phyloP scores from a whole-genome alignment of 2,329 filamentous ascomycete genomes.

The Aspergillus udagawae region DNA sequence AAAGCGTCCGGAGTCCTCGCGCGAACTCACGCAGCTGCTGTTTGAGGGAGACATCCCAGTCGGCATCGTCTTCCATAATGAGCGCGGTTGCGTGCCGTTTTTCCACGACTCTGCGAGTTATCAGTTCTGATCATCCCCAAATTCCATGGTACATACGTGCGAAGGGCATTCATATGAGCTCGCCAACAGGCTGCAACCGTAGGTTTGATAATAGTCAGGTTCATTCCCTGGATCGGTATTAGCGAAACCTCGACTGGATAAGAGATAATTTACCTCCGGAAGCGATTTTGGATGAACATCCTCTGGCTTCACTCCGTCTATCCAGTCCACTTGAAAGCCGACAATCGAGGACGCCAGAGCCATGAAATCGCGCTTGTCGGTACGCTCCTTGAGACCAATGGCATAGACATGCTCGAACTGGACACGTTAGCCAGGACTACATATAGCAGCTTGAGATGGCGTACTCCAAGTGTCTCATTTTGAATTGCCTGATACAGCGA shows the following conservation, averaged over 20 bases:
- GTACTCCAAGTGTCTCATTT: slow-evolving; percentile 26
- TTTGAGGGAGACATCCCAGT: slow-evolving; percentile 54
- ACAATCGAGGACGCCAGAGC: slow-evolving; percentile 41
- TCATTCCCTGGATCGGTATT: slow-evolving; percentile 8
- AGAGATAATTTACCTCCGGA: slow-evolving; percentile 26
- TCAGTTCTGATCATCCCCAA: neutral
- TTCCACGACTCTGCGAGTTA: slow-evolving; percentile 37
- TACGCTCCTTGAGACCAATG: slow-evolving; percentile 45
- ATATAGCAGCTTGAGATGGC: neutral
- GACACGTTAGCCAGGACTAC: neutral
- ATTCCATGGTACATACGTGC: slow-evolving; percentile 16
- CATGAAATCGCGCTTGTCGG: slow-evolving; percentile 49
- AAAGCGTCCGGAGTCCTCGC: slow-evolving; percentile 25
- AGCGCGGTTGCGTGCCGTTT: slow-evolving; percentile 46
- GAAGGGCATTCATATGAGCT: slow-evolving; percentile 37
- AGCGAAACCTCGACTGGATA: neutral
- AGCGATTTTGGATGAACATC: slow-evolving; percentile 42
- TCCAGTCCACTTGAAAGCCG: slow-evolving; percentile 42
- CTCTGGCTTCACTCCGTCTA: slow-evolving; percentile 42
- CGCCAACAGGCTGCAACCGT: slow-evolving; percentile 42
- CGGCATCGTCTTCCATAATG: slow-evolving; percentile 55
- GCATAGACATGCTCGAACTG: slow-evolving; percentile 46
- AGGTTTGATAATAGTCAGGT: slow-evolving; percentile 14
- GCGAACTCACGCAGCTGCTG: slow-evolving; percentile 44
- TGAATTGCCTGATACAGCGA: slow-evolving; percentile 18